These are phyloP conservation scores for Carnegiea gigantea DNA, from an alignment of 179 eudicot genomes.

Conservation along the genomic window DNA sequence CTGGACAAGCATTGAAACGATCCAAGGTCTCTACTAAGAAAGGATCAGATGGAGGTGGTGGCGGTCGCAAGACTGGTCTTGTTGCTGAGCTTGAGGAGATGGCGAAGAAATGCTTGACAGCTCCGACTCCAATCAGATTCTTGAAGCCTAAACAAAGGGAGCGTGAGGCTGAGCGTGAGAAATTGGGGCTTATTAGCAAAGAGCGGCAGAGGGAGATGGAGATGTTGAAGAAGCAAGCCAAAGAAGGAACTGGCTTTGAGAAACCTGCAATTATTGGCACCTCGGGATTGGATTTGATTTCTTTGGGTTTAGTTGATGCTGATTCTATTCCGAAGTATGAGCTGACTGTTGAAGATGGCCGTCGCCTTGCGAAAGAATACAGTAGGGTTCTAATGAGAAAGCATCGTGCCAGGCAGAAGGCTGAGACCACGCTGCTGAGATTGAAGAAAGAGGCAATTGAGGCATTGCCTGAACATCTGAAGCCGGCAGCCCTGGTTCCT, in stretches of 20 bases:
- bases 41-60: conserved; percentile 38
- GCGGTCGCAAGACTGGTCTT: conserved; percentile 36
- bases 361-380: conserved; percentile 80
- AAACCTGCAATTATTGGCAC: conserved; percentile 51
- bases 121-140: conserved; percentile 60
- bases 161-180: conserved; percentile 78
- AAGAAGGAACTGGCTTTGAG: conserved; percentile 38
- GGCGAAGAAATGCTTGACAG: conserved; percentile 58
- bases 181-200: conserved; percentile 75
- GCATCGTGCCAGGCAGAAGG: conserved; percentile 83
- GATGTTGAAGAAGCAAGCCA: conserved; percentile 53
- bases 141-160: conserved; percentile 63
- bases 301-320: conserved; percentile 71
- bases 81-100: conserved; percentile 45
- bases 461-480: conserved; percentile 81
- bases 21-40: conserved; percentile 54
- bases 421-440: conserved; percentile 67
- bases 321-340: conserved; percentile 78
- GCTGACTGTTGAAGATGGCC: conserved; percentile 83
- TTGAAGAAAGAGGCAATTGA: conserved; percentile 88
- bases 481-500: conserved; percentile 72
- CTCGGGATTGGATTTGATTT: conserved; percentile 70
- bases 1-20: conserved; percentile 48
- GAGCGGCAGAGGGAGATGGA: conserved; percentile 60
- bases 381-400: conserved; percentile 86